Percentiles rank a stretch among this genome's conserved stretches.
Conservation (phyloP, 75 land plant species). For the Cupressus sempervirens region DNA sequence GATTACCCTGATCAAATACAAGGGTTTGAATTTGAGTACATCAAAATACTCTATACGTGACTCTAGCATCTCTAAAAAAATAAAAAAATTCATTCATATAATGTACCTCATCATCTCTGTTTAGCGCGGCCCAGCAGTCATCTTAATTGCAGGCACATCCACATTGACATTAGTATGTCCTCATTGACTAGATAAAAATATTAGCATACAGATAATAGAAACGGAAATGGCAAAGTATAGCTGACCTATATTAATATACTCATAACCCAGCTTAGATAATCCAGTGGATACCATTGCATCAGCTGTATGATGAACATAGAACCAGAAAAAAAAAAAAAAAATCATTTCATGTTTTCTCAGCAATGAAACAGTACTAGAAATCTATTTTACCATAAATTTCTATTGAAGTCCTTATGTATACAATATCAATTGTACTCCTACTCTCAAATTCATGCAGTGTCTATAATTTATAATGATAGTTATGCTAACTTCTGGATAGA, state of each 20-base stretch:
- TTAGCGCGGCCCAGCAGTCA: slow-evolving; percentile 48
- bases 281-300: slow-evolving; percentile 81
- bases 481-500: too few species aligned
- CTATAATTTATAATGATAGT: too few species aligned
- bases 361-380: neutral
- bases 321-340: neutral
- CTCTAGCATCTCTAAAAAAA: neutral
- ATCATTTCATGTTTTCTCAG: neutral
- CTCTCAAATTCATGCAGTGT: too few species aligned
- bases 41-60: neutral
- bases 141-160: slow-evolving; percentile 16
- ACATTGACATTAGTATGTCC: neutral
- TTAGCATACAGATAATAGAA: neutral
- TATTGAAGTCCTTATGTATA: neutral
- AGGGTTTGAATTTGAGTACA: neutral
- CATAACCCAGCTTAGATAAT: slow-evolving; percentile 56
- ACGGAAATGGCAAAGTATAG: neutral
- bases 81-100: neutral
- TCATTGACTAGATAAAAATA: neutral
- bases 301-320: slow-evolving; percentile 33
- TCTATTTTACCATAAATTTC: too few species aligned
- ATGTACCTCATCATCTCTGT: neutral
- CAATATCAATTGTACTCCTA: neutral
- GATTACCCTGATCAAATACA: slow-evolving; percentile 23
- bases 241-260: slow-evolving; percentile 73